Evolutionary conservation across 2,329 filamentous ascomycete species (phyloP), one percentile per base, ranked within the genome.

Genomic region (Phaeosphaeriaceae sp.): DNA sequence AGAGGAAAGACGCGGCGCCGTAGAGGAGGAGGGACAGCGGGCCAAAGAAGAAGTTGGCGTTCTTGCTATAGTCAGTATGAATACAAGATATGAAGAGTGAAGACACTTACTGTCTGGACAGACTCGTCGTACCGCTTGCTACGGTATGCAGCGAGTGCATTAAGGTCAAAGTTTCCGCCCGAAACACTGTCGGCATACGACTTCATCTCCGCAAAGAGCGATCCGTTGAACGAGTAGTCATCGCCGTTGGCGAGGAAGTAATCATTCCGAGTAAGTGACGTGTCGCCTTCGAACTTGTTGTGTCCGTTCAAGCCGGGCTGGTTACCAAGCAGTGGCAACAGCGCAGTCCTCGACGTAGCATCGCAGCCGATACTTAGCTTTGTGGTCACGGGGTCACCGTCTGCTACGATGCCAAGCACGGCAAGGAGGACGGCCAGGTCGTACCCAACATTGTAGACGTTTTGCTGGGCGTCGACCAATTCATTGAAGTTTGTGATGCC

Each of bases 351-450:
- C 6, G 65, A 73, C 2, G 80, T 81, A 21, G 80, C 79, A 60
- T 82, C 79, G 46, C 79, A 81, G n/a, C 79, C 78, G 48, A 81
- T 80, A 44, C 76, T 79, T 6, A 81, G 71, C 66, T 80, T 80
- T 51, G 73, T 65, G 17, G 79, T 81, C 24, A 78, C 66, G 3
- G 77, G 50, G 54, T 82, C 80, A 20, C 80, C 80, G 50, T 80
- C 79, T 4, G 77, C 62, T 13, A 69, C 69, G 6, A 82, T 70
- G 52, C 78, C 78, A 7, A 80, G 72, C 7, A 74, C 65, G 2
- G 80, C 79, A 11, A 81, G 73, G 13, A 79, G 63, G 25, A 71
- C 69, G 9, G 79, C 75, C 22, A 81, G 70, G 57, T 80, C 79
- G 51, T 78, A 80, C 48, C 72, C 78, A 21, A 81, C 75, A 40